Conservation (phyloP, 169 alveolate species). For the Plasmodium gaboni region DNA sequence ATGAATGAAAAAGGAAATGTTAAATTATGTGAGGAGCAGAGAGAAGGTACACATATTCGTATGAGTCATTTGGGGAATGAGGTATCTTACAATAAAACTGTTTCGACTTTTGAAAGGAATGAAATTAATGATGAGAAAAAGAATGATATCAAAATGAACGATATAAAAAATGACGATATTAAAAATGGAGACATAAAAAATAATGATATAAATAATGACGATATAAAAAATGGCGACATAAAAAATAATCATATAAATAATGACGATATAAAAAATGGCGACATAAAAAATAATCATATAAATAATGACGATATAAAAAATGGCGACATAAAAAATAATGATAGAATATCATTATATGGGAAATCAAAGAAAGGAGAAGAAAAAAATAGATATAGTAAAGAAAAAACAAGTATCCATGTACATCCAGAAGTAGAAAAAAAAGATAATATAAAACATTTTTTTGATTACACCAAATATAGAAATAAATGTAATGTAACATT, state of each 20-base stretch:
- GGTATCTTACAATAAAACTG: too few relatives aligned
- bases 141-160: not conserved
- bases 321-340: not conserved
- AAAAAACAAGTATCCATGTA: not conserved
- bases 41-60: too few relatives aligned
- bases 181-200: not conserved
- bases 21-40: not conserved
- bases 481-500: slow-evolving; percentile 55
- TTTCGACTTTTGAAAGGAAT: not conserved
- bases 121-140: not conserved
- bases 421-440: slow-evolving; percentile 33
- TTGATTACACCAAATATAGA: slow-evolving; percentile 45
- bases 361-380: slow-evolving; percentile 1
- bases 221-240: not conserved
- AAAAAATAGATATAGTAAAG: not conserved
- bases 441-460: slow-evolving; percentile 46
- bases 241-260: not conserved
- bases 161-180: not conserved
- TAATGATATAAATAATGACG: not conserved
- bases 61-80: too few relatives aligned
- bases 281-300: not conserved
- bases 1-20: not conserved
- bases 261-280: not conserved
- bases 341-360: slow-evolving; percentile 1
- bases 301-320: slow-evolving; percentile 6